Evolutionary conservation across 129 eudicot species (phyloP), one percentile per base, ranked within the genome.

Genomic region (Helichrysum umbraculigerum): DNA sequence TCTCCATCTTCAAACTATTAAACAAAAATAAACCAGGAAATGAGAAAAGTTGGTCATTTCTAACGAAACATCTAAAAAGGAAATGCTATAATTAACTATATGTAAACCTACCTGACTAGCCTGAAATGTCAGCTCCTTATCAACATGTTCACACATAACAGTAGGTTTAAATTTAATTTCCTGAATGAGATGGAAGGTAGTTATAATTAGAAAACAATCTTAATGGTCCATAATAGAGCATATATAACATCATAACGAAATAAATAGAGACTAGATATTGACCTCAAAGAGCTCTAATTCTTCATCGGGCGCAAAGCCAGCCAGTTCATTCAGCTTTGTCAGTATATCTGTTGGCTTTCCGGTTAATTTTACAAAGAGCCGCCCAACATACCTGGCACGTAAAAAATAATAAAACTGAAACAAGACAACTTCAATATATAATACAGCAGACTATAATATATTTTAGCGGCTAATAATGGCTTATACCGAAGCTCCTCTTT

Each of bases 1-100:
- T 93, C 98, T 28, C 98, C 98, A 70, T 93, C 97, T 88, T 93
- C 97, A 76, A 93, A 86, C 97, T 93, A 83, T 28, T 62, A 78
- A 64, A 47, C 25, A 47, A 65, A 16, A n/a, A 69, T 39, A 30
- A 57, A n/a, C n/a, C n/a, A n/a, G n/a, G n/a, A n/a, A 67, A 6
- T 6, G 6, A 69, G 51, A 68, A 62, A 67, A 37, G 66, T 44
- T 64, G 54, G 37, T 61, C 29, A 74, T 32, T 51, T n/a, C n/a
- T n/a, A n/a, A n/a, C n/a, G n/a, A n/a, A n/a, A n/a, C n/a, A n/a
- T n/a, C n/a, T n/a, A n/a, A n/a, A n/a, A n/a, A n/a, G n/a, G n/a
- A n/a, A n/a, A n/a, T n/a, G n/a, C n/a, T n/a, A n/a, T n/a, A n/a
- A n/a, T n/a, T n/a, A n/a, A n/a, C 22, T 35, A 66, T 56, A 66